phyloP scores from a whole-genome alignment of 352 stramenopile species.

The Phytophthora colocasiae region DNA sequence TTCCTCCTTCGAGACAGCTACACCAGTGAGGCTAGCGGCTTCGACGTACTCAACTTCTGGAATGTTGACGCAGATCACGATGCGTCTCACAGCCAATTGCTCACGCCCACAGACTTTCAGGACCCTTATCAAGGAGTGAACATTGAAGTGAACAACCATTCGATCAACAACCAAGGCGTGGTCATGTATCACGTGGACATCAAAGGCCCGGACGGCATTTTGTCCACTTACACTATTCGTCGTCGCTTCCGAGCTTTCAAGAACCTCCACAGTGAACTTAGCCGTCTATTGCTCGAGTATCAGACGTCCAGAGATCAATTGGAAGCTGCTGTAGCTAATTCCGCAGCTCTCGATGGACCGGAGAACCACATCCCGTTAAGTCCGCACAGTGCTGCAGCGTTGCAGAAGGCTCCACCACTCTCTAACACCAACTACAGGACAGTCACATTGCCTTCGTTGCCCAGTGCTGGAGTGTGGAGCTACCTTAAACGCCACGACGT shows the following conservation, averaged over 20 bases:
- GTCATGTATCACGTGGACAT: conserved; percentile 92
- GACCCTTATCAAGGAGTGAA: conserved; percentile 76
- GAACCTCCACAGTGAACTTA: conserved; percentile 77
- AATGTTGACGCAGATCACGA: conserved; percentile 51
- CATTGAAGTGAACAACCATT: conserved; percentile 78
- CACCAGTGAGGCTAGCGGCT: conserved; percentile 69
- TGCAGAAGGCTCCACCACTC: conserved; percentile 35
- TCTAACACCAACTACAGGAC: conserved; percentile 52
- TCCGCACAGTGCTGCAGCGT: conserved; percentile 44
- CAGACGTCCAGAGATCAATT: conserved; percentile 42
- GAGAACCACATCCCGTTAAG: conserved; percentile 56
- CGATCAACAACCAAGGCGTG: conserved; percentile 76
- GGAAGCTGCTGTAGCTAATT: conserved; percentile 14
- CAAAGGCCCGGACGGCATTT: conserved; percentile 71
- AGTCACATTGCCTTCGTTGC: conserved; percentile 66
- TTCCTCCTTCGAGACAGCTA: conserved; percentile 54
- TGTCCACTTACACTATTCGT: conserved; percentile 89
- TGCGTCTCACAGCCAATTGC: conserved; percentile 42
- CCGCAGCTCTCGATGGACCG: conserved; percentile 8
- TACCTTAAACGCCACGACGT: conserved; percentile 87
- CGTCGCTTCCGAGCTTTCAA: conserved; percentile 84
- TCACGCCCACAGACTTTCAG: conserved; percentile 39
- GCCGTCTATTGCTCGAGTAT: conserved; percentile 60
- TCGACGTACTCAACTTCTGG: conserved; percentile 71
- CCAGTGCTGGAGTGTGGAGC: conserved; percentile 80